A percentile compares a stretch with the other conserved stretches of the same genome.
These are phyloP conservation scores for Bretschneidera sinensis DNA, from an alignment of 345 rosid genomes.

Conservation along the genomic window DNA sequence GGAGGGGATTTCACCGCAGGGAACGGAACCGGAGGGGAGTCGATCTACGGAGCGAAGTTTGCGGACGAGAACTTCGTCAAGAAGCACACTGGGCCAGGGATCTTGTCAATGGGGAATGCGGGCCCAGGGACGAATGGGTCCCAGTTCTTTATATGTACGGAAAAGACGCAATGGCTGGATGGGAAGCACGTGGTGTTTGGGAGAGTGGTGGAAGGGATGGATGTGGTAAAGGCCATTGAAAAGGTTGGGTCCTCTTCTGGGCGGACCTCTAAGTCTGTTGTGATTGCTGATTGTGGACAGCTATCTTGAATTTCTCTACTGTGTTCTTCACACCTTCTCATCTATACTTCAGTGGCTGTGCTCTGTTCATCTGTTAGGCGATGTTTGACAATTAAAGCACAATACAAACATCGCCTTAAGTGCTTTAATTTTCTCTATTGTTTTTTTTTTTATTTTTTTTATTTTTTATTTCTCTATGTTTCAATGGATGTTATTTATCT, in stretches of 20 bases:
- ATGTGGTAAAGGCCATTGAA: conserved; percentile 41
- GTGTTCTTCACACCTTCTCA: no score
- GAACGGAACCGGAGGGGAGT: conserved; percentile 67
- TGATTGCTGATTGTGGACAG: conserved; percentile 50
- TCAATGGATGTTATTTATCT: no score
- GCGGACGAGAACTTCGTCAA: conserved; percentile 55
- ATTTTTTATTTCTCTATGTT: no score
- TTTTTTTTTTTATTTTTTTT: no score
- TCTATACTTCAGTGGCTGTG: no score
- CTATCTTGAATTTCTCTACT: conserved; percentile 28
- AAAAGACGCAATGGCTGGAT: conserved; percentile 44
- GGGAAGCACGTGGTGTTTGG: conserved; percentile 73
- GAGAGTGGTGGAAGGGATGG: conserved; percentile 45
- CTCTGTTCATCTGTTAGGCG: no score
- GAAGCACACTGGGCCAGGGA: conserved; percentile 63
- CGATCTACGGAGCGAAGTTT: conserved; percentile 59
- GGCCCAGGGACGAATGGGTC: conserved; percentile 56
- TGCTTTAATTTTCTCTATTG: no score
- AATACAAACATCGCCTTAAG: no score
- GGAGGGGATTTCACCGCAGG: conserved; percentile 68
- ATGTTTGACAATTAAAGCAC: no score
- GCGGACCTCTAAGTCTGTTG: conserved; percentile 33
- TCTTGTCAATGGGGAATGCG: conserved; percentile 65
- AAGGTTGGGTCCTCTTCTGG: conserved; percentile 49
- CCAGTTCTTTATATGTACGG: conserved; percentile 57